Base-by-base conservation (phyloP, 306 rosid species). In the Quercus mongolica region DNA sequence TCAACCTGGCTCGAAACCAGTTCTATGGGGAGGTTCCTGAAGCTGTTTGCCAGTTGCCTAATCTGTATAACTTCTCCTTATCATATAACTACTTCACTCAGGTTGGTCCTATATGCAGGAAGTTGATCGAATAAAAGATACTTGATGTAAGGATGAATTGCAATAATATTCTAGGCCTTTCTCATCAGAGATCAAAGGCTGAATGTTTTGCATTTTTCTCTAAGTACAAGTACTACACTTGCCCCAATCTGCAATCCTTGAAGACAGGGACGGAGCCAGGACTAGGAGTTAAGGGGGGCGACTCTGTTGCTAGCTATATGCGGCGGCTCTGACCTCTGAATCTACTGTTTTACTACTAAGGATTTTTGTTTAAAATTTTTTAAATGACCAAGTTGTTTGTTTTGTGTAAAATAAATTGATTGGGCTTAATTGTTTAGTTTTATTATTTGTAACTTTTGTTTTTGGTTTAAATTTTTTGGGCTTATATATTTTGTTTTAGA, bases 71-170 rank as follows among this genome's bases (percentile, higher is more conserved):
- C 71, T 68, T 87, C 18, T 82, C 91, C 4, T 74, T 87, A 56
- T 77, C 87, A 0, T 80, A 83, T 55, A 87, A 87, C 71, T 87
- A 65, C 72, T 82, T 87, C 41, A 78, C 83, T 23, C 10, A 12
- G 2, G 83, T 78, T 0, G 88, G 91, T 26, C 83, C 83, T 5
- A 20, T 26, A 9, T 82, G 91, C 54, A 14, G 74, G 79, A 78
- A 80, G 31, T 35, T 74, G 80, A 83, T 85, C 3, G 26, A 64
- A 65, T 70, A 15, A 38, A 82, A 83, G 17, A 80, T 87, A 61
- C 82, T 85, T 70, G 85, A 87, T 77, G 21, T 85, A 81, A 82
- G 74, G 74, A 67, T 38, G 17, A 87, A 87, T 44, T 87, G 91
- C 64, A 78, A 85, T 59, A 73, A 5, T 23, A 41, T 95, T 21